Evolutionary conservation across 257 asterid genomes (phyloP).

Genomic region (Apocynum venetum): DNA sequence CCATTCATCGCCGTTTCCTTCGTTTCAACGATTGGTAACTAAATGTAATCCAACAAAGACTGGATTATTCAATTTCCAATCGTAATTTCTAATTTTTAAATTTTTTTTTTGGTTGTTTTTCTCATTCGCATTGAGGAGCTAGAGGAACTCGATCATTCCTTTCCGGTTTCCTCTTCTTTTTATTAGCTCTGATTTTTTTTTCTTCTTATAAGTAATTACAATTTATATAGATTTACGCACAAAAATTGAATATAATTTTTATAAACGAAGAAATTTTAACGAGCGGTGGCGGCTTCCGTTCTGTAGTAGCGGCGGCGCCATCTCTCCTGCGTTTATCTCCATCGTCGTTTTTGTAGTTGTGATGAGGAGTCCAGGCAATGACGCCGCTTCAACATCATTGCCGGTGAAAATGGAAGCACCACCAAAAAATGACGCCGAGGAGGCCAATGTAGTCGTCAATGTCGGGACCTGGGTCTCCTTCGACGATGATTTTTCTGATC

Average conservation of each 20-base stretch:
- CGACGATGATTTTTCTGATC: constrained; percentile 52
- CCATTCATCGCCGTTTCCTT: background rate
- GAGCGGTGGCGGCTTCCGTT: constrained; percentile 7
- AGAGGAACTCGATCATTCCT: background rate
- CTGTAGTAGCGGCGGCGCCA: constrained; percentile 43
- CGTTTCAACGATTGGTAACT: background rate
- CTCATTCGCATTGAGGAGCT: constrained; percentile 2
- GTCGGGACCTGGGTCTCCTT: constrained; percentile 24
- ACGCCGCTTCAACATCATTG: constrained; percentile 15
- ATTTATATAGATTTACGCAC: too few species aligned
- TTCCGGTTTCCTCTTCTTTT: background rate
- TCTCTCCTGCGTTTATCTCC: constrained; percentile 27
- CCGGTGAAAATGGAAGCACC: constrained; percentile 8
- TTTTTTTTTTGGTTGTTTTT: background rate
- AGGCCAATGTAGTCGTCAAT: constrained; percentile 28
- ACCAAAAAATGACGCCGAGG: constrained; percentile 33
- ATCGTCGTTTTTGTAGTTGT: constrained; percentile 9
- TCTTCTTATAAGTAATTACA: background rate
- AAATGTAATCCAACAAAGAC: background rate
- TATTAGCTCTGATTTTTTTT: background rate
- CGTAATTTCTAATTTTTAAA: background rate
- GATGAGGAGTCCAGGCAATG: constrained; percentile 15
- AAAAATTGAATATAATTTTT: too few species aligned
- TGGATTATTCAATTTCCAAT: background rate
- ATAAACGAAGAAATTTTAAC: background rate